Evolutionary conservation across 108 stramenopile genomes (phyloP).

Genomic region (Aureococcus anophagefferens): DNA sequence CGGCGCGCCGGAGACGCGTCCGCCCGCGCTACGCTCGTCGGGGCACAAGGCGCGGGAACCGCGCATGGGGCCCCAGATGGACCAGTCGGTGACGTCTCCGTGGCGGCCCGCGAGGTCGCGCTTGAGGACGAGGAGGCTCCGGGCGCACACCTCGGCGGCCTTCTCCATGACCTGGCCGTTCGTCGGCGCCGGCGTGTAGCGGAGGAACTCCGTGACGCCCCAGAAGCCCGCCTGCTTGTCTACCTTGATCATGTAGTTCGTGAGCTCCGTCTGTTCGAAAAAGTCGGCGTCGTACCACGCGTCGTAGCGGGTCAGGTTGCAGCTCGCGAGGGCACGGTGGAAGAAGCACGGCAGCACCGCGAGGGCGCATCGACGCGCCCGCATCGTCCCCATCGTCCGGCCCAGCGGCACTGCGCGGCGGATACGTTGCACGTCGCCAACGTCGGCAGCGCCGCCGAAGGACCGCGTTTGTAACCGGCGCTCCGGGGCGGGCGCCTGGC

Average conservation of each 20-base stretch:
- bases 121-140: background rate
- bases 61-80: conserved; percentile 17
- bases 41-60: no score
- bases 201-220: background rate
- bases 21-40: no score
- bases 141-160: background rate
- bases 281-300: background rate
- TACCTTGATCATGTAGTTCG: background rate
- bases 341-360: no score
- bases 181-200: background rate
- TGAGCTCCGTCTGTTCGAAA: no score
- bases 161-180: background rate
- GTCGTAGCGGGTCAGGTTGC: background rate
- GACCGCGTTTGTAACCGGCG: no score
- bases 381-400: no score
- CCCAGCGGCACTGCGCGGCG: no score
- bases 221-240: background rate
- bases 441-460: no score
- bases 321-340: background rate
- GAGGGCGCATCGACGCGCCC: no score
- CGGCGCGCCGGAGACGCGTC: no score
- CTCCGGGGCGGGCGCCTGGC: no score
- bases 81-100: background rate
- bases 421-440: no score
- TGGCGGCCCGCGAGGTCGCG: conserved; percentile 1